These are phyloP conservation scores for Letharia lupina DNA, from an alignment of 495 filamentous ascomycete species.

Conservation along the genomic window DNA sequence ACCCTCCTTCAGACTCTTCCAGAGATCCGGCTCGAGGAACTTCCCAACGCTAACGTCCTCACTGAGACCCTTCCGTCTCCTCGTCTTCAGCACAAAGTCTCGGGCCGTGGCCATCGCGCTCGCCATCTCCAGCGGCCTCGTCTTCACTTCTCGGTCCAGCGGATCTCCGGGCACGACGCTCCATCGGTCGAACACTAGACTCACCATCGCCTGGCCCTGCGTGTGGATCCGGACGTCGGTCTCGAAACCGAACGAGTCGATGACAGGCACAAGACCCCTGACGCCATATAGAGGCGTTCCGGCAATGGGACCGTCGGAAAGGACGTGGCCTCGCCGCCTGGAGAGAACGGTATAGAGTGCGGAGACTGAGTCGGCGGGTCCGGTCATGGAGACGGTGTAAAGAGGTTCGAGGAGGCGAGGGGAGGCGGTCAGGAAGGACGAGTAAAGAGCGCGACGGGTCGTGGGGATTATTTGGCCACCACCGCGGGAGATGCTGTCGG, in stretches of 20 bases:
- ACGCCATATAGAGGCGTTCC: constrained; percentile 94
- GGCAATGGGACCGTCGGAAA: constrained; percentile 85
- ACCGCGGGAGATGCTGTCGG: constrained; percentile 85
- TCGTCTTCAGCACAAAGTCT: constrained; percentile 94
- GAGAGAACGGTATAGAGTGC: constrained; percentile 88
- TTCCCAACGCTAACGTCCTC: constrained; percentile 94
- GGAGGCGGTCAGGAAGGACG: constrained; percentile 91
- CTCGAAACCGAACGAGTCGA: constrained; percentile 96
- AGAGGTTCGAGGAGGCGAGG: constrained; percentile 94
- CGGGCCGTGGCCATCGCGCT: constrained; percentile 76
- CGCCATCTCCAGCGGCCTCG: constrained; percentile 80
- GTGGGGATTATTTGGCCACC: constrained; percentile 98
- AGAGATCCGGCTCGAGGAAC: constrained; percentile 90
- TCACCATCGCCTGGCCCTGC: constrained; percentile 81
- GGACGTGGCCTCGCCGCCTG: constrained; percentile 80
- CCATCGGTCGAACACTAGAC: constrained; percentile 94
- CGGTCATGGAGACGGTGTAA: constrained; percentile 85
- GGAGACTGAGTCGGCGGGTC: constrained; percentile 81
- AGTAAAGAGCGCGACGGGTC: constrained; percentile 81
- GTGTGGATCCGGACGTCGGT: constrained; percentile 95
- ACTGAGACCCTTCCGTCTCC: constrained; percentile 83
- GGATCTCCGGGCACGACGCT: constrained; percentile 91
- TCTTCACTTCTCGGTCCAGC: constrained; percentile 73
- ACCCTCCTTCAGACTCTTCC: constrained; percentile 77
- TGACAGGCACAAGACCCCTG: constrained; percentile 83